Evolutionary conservation across 2,329 filamentous ascomycete genomes (phyloP).

Genomic region (Nothophaeocryptopus gaeumannii): DNA sequence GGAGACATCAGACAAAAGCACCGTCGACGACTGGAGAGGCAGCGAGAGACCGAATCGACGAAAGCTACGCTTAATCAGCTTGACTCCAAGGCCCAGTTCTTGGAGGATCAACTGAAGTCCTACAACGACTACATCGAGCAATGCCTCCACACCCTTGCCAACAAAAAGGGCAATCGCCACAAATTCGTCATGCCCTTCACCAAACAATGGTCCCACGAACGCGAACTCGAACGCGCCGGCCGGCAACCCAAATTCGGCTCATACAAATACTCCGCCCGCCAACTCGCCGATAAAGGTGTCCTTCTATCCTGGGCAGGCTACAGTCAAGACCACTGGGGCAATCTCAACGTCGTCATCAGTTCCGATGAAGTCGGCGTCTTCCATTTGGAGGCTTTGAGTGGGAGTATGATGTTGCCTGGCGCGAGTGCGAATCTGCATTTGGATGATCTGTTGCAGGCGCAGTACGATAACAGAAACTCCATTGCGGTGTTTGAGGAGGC

Average conservation of each 20-base stretch:
- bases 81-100: constrained; percentile 82
- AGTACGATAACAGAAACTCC: constrained; percentile 95
- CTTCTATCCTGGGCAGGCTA: constrained; percentile 88
- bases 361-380: constrained; percentile 88
- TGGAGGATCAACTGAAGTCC: constrained; percentile 92
- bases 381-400: constrained; percentile 82
- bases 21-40: constrained; percentile 82
- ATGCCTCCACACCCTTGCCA: constrained; percentile 94
- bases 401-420: constrained; percentile 93
- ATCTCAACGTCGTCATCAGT: constrained; percentile 89
- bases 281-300: constrained; percentile 88
- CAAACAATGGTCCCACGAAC: constrained; percentile 97
- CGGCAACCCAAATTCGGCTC: constrained; percentile 96
- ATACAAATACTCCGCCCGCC: constrained; percentile 92
- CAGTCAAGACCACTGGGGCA: constrained; percentile 78
- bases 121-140: constrained; percentile 99
- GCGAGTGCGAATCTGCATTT: constrained; percentile 84
- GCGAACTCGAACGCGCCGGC: constrained; percentile 86
- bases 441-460: constrained; percentile 90
- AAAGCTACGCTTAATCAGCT: constrained; percentile 71
- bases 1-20: constrained; percentile 97
- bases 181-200: constrained; percentile 94
- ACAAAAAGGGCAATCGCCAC: constrained; percentile 80
- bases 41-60: constrained; percentile 84
- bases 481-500: constrained; percentile 83